These are phyloP conservation scores for Phytophthora parvispora DNA, from an alignment of 352 stramenopile species.

Conservation along the genomic window DNA sequence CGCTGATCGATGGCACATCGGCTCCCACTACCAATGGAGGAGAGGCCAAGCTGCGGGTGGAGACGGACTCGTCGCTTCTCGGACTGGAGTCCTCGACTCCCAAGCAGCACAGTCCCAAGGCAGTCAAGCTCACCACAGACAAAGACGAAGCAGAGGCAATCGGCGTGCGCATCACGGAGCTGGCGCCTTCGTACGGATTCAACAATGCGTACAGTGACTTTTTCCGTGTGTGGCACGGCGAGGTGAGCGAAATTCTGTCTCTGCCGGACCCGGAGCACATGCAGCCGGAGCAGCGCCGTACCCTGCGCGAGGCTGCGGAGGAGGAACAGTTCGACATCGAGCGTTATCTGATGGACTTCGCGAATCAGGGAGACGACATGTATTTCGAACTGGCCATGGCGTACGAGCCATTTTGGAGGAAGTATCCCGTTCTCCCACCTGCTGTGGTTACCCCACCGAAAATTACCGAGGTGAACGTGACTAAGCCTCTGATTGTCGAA, in stretches of 20 bases:
- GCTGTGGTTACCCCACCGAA: constrained; percentile 2
- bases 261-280: constrained; percentile 91
- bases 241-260: constrained; percentile 95
- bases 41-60: constrained; percentile 4
- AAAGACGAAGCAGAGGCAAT: constrained; percentile 13
- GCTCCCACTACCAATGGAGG: background rate
- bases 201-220: constrained; percentile 95
- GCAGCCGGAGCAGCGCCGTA: constrained; percentile 69
- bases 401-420: constrained; percentile 93
- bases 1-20: constrained; percentile 27
- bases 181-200: constrained; percentile 94
- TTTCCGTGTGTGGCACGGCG: constrained; percentile 93
- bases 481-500: constrained; percentile 51
- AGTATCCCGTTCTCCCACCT: constrained; percentile 38
- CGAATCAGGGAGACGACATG: constrained; percentile 93
- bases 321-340: constrained; percentile 96
- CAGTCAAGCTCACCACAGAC: constrained; percentile 21
- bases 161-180: constrained; percentile 50
- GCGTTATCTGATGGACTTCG: constrained; percentile 96
- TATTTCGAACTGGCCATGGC: constrained; percentile 93
- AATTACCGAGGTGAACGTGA: constrained; percentile 3
- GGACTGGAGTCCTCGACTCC: constrained; percentile 45
- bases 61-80: constrained; percentile 57
- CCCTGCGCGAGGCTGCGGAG: constrained; percentile 89
- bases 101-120: constrained; percentile 8